These are phyloP conservation scores for Mimosa pudica DNA, from an alignment of 306 rosid species.

Conservation along the genomic window DNA sequence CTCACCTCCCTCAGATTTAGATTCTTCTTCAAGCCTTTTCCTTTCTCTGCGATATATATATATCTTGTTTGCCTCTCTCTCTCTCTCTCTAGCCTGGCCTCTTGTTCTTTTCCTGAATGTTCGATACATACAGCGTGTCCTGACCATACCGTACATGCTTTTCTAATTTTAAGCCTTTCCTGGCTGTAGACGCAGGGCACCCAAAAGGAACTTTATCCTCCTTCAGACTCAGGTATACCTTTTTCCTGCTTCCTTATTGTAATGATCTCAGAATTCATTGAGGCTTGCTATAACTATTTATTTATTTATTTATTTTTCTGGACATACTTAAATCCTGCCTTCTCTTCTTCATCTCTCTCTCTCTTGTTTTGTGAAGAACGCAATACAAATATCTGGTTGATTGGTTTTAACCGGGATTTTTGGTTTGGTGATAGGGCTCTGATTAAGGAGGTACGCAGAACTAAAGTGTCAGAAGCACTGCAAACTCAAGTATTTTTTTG, in stretches of 20 bases:
- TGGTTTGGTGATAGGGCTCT: conserved; percentile 31
- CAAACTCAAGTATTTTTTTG: not conserved
- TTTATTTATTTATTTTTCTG: not conserved
- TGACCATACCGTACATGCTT: conserved; percentile 19
- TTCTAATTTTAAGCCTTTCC: conserved; percentile 36
- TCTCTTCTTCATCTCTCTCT: not conserved
- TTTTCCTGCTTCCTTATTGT: conserved; percentile 1
- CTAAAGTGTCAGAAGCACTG: conserved; percentile 14
- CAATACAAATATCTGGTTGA: conserved; percentile 20
- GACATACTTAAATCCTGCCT: not conserved
- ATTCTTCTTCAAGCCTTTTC: conserved; percentile 21
- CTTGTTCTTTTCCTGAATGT: conserved; percentile 19
- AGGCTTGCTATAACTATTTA: not conserved
- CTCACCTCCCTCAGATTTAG: conserved; percentile 29
- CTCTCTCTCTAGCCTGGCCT: conserved; percentile 14
- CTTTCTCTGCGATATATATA: not conserved
- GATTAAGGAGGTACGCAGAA: conserved; percentile 39
- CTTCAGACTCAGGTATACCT: conserved; percentile 50
- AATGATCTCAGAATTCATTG: conserved; percentile 19
- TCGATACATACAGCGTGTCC: conserved; percentile 46
- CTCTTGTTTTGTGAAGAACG: not conserved
- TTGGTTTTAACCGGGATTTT: conserved; percentile 35
- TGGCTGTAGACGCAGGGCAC: conserved; percentile 37
- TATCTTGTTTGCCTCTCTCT: not conserved
- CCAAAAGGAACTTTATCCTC: conserved; percentile 36